Evolutionary conservation across 1,284 basidiomycete genomes (phyloP).

Genomic region (Porogramme epimiltina): DNA sequence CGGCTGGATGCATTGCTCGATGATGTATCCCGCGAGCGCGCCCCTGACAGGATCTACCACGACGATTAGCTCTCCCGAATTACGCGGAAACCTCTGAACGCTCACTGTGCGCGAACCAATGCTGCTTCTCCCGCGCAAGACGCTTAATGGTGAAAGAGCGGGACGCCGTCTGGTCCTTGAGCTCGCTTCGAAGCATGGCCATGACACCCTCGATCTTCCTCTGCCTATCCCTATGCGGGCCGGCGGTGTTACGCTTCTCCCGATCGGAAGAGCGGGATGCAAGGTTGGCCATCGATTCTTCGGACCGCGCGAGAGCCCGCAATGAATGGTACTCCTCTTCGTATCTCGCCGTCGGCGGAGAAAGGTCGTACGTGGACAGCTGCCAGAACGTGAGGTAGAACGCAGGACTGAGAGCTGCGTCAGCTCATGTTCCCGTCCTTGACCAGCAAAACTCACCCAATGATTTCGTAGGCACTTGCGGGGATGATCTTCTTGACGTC

Average conservation of each 20-base stretch:
- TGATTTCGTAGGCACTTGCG: constrained; percentile 58
- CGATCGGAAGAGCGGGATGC: constrained; percentile 71
- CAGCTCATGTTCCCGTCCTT: background rate
- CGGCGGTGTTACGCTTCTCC: constrained; percentile 52
- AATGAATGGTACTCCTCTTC: constrained; percentile 68
- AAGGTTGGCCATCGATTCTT: constrained; percentile 56
- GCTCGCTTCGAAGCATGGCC: constrained; percentile 61
- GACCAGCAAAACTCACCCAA: constrained; percentile 58
- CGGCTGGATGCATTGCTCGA: constrained; percentile 93
- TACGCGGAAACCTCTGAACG: background rate
- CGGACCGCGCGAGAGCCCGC: constrained; percentile 58
- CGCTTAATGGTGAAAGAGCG: constrained; percentile 78
- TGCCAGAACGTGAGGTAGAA: constrained; percentile 98
- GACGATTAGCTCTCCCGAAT: background rate
- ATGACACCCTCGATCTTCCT: constrained; percentile 64
- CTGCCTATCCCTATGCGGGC: constrained; percentile 57
- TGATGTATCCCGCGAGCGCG: constrained; percentile 61
- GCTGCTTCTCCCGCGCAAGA: constrained; percentile 76
- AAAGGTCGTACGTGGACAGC: constrained; percentile 84
- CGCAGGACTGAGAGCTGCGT: constrained; percentile 59
- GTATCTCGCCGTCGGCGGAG: constrained; percentile 69
- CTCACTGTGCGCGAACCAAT: constrained; percentile 86
- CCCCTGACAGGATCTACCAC: constrained; percentile 47
- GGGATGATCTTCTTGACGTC: constrained; percentile 72
- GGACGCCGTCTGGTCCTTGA: constrained; percentile 75